These are phyloP conservation scores for Podila clonocystis DNA, from an alignment of 192 early-diverging fungal species.

Conservation along the genomic window DNA sequence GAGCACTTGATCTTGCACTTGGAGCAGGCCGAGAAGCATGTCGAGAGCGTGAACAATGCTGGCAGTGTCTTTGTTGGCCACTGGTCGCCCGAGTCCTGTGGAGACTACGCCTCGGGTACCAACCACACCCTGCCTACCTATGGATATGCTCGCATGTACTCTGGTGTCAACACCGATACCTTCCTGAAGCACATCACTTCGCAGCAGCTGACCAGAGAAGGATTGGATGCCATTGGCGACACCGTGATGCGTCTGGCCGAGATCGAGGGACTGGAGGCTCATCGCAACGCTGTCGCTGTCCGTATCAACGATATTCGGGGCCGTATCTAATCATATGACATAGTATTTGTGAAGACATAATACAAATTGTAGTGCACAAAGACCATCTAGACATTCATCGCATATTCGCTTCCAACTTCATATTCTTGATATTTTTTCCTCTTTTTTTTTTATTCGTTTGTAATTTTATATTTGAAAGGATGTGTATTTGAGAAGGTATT, in stretches of 20 bases:
- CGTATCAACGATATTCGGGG: slow-evolving; percentile 74
- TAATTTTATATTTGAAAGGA: too few species aligned
- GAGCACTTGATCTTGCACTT: slow-evolving; percentile 98
- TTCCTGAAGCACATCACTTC: slow-evolving; percentile 99
- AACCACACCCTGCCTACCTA: slow-evolving; percentile 99
- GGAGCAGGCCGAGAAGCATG: slow-evolving; percentile 71
- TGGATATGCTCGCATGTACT: slow-evolving; percentile 98
- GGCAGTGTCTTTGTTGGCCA: slow-evolving; percentile 97
- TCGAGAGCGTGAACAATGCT: slow-evolving; percentile 84
- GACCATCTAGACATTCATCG: too few species aligned
- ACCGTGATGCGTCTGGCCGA: slow-evolving; percentile 96
- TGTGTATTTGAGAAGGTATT: not conserved
- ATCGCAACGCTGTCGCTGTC: slow-evolving; percentile 96
- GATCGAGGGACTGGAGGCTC: slow-evolving; percentile 96
- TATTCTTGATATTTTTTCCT: too few species aligned
- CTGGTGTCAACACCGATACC: slow-evolving; percentile 95
- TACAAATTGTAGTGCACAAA: too few species aligned
- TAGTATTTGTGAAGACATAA: too few species aligned
- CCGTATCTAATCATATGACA: not conserved
- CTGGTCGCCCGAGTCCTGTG: slow-evolving; percentile 97
- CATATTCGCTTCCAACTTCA: too few species aligned
- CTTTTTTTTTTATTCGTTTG: too few species aligned
- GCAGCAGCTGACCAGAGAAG: slow-evolving; percentile 90
- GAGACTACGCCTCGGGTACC: slow-evolving; percentile 99
- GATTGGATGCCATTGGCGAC: slow-evolving; percentile 84